Base-by-base conservation (phyloP, 805 yeast genomes). In the Lachancea waltii region DNA sequence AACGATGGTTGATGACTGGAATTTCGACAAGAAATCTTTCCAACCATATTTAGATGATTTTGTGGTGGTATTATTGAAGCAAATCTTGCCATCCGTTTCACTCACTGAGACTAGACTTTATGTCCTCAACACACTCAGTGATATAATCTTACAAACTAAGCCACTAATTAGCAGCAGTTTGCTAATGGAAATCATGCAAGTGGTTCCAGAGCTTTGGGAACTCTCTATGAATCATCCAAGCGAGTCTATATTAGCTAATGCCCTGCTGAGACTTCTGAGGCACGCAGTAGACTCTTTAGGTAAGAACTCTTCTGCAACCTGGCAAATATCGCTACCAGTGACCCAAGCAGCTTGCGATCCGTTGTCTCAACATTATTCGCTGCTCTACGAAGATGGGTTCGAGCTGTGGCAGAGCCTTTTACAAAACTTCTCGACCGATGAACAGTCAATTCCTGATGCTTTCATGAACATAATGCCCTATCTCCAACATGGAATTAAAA, bases 171-270 rank as follows among this genome's bases (percentile, higher is more conserved):
- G 75, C 40, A 63, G 66, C 24, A 65, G 68, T 11, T 65, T 76
- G 3, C 60, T 82, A 20, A 62, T 70, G 26, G 72, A 70, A 42
- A 62, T 82, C 17, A 60, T 82, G 19, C 58, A 59, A 30, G 50
- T 70, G n/a, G 69, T 89, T n/a, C 95, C 95, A 0, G 60, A 64
- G 8, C 64, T 81, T 51, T 89, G 97, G 97, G 81, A 82, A 28
- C 58, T 65, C 3, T 70, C 85, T 0, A 53, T 51, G 3, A 52
- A 39, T 29, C 56, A 55, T 33, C 45, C 52, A 5, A 46, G 56
- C 1, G 62, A 58, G 39, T 48, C 60, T 5, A 73, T 75, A 18
- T 51, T 73, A 33, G 72, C 76, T 31, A 73, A 68, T 43, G 67
- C 74, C 8, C 52, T 75, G 36, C 47, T 77, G 35, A 63, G 94